Conservation (phyloP, 306 rosid genomes). For the Vigna unguiculata region DNA sequence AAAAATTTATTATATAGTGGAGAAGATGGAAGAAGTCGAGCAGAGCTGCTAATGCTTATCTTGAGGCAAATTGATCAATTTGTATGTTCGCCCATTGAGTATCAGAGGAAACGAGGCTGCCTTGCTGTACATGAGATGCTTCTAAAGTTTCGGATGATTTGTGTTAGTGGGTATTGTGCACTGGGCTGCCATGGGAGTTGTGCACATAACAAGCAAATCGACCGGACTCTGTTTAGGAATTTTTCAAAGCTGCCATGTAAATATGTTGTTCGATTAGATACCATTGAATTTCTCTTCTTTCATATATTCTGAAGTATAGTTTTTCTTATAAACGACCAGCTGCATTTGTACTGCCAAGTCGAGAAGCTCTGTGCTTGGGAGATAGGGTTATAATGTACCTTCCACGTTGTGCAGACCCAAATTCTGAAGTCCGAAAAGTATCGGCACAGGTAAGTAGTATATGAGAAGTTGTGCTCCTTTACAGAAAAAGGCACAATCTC, state of each 20-base stretch:
- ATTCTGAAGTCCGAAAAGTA: slow-evolving; percentile 90
- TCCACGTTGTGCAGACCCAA: slow-evolving; percentile 94
- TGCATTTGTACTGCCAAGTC: slow-evolving; percentile 88
- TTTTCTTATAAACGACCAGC: slow-evolving; percentile 59
- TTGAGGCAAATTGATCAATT: slow-evolving; percentile 94
- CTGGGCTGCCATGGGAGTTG: slow-evolving; percentile 90
- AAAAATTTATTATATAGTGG: slow-evolving; percentile 65
- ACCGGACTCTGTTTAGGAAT: slow-evolving; percentile 73
- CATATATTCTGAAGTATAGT: slow-evolving; percentile 22
- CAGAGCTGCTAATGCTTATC: slow-evolving; percentile 85
- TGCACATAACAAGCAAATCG: slow-evolving; percentile 81
- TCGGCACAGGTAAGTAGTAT: slow-evolving; percentile 79
- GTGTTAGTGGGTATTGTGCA: slow-evolving; percentile 85
- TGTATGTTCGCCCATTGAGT: slow-evolving; percentile 83
- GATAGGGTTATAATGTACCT: slow-evolving; percentile 87
- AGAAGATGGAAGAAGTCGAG: slow-evolving; percentile 99
- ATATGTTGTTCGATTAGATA: slow-evolving; percentile 43
- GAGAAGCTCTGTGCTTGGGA: slow-evolving; percentile 92
- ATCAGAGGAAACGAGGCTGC: slow-evolving; percentile 94
- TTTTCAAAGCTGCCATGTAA: slow-evolving; percentile 90
- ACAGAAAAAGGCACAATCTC: slow-evolving; percentile 7
- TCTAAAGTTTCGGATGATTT: slow-evolving; percentile 88
- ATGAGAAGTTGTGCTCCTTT: slow-evolving; percentile 23
- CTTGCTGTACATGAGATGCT: slow-evolving; percentile 94
- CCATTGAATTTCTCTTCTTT: slow-evolving; percentile 20